A percentile compares a stretch with the other conserved stretches of the same genome.
Conservation (phyloP, 163 green algal species). For the Chloromonas sp. region DNA sequence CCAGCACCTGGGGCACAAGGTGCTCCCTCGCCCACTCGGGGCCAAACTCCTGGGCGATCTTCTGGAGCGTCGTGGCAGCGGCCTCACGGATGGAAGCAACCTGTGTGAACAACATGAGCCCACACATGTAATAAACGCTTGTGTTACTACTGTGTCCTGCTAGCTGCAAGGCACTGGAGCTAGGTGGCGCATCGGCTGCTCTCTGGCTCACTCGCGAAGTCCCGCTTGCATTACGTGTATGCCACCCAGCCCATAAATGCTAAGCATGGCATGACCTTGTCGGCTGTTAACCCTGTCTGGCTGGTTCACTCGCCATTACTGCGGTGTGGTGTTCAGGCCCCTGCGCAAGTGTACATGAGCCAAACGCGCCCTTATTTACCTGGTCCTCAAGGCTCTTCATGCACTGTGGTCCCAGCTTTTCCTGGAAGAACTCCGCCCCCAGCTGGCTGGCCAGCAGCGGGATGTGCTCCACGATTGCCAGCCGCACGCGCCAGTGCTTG, state of each 20-base stretch:
- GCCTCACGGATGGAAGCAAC: conserved; percentile 93
- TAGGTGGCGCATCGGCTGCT: too few relatives aligned
- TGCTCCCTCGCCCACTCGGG: conserved; percentile 85
- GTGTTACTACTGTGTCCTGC: too few relatives aligned
- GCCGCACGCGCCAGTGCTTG: conserved; percentile 94
- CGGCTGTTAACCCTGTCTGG: too few relatives aligned
- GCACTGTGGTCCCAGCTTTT: conserved; percentile 93
- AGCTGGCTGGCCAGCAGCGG: conserved; percentile 93
- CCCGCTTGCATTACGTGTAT: too few relatives aligned
- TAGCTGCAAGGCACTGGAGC: too few relatives aligned
- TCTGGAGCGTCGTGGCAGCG: conserved; percentile 80
- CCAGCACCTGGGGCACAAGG: conserved; percentile 83
- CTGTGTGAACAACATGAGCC: conserved; percentile 21
- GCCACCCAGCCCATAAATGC: too few relatives aligned
- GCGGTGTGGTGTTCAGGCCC: too few relatives aligned
- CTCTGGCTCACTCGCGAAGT: too few relatives aligned
- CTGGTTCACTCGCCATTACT: too few relatives aligned
- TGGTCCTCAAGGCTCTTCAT: conserved; percentile 91
- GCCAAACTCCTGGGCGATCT: conserved; percentile 89
- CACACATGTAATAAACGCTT: too few relatives aligned
- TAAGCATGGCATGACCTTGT: too few relatives aligned
- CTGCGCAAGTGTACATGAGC: too few relatives aligned
- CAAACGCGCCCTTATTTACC: conserved; percentile 38
- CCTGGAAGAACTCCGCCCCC: conserved; percentile 84
- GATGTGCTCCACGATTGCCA: conserved; percentile 98